Percentiles rank a stretch among this genome's conserved stretches.
phyloP scores from a whole-genome alignment of 176 grass and related monocot genomes.

The Triticum dicoccoides region DNA sequence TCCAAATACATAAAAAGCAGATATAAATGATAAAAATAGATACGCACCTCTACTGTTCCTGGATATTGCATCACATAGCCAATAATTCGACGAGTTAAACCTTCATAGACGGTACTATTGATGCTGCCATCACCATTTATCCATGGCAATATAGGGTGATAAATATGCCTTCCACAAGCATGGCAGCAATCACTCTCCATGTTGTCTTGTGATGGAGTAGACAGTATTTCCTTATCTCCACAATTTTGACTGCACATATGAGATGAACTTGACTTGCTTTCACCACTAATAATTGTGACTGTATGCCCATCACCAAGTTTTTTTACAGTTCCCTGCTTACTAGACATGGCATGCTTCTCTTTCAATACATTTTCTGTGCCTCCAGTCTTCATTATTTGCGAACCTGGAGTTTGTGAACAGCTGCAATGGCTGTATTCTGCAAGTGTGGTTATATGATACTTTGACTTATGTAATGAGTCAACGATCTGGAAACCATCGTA shows the following conservation, averaged over 20 bases:
- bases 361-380: conserved; percentile 28
- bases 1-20: neutral
- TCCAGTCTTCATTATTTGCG: conserved; percentile 35
- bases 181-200: conserved; percentile 26
- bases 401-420: conserved; percentile 29
- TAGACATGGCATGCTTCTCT: conserved; percentile 27
- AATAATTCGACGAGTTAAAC: conserved; percentile 73
- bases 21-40: conserved; percentile 10
- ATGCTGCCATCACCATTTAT: conserved; percentile 91
- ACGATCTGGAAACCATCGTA: conserved; percentile 69
- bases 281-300: conserved; percentile 63
- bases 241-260: conserved; percentile 7
- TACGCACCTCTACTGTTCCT: conserved; percentile 65
- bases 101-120: conserved; percentile 72
- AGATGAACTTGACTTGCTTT: conserved; percentile 27
- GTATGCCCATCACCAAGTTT: conserved; percentile 77
- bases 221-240: conserved; percentile 8
- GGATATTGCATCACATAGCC: conserved; percentile 88
- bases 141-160: conserved; percentile 86
- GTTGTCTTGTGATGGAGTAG: conserved; percentile 22
- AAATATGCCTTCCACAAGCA: conserved; percentile 34
- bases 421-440: conserved; percentile 27
- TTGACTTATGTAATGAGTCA: conserved; percentile 71
- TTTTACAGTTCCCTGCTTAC: conserved; percentile 41
- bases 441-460: conserved; percentile 72